Evolutionary conservation across 371 early-diverging fungal genomes (phyloP).

Genomic region (Vairimorpha ceranae): DNA sequence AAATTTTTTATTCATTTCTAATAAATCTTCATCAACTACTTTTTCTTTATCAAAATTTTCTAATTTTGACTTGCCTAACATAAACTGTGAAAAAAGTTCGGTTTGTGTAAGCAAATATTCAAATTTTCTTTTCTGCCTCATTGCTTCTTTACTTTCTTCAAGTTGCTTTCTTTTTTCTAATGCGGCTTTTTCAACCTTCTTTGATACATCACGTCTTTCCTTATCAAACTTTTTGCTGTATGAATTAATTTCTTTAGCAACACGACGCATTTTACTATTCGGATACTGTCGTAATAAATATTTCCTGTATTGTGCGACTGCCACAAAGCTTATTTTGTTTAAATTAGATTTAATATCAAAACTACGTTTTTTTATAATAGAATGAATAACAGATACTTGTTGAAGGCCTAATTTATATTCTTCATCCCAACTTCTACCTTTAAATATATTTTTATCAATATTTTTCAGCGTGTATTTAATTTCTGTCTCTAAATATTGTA

Average conservation of each 20-base stretch:
- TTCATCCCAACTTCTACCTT: not conserved
- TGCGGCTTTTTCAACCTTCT: constrained; percentile 79
- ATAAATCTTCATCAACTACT: constrained; percentile 23
- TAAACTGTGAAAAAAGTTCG: constrained; percentile 87
- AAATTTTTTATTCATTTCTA: constrained; percentile 14
- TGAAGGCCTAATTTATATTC: not conserved
- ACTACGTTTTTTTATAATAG: not conserved
- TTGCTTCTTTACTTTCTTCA: constrained; percentile 77
- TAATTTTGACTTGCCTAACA: constrained; percentile 64
- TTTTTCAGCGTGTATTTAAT: not conserved
- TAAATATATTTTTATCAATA: not conserved
- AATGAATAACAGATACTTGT: not conserved
- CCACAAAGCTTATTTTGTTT: constrained; percentile 57
- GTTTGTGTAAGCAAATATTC: constrained; percentile 89
- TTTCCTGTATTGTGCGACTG: constrained; percentile 59
- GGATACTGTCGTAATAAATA: constrained; percentile 60
- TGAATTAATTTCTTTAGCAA: constrained; percentile 55
- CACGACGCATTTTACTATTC: constrained; percentile 55
- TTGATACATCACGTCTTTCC: constrained; percentile 69
- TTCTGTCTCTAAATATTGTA: not conserved
- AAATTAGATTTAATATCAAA: not conserved
- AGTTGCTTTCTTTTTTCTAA: constrained; percentile 72
- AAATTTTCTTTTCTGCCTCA: constrained; percentile 80
- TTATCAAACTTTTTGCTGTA: constrained; percentile 50
- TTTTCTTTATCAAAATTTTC: constrained; percentile 18